Evolutionary conservation across 2,329 filamentous ascomycete species (phyloP).

Genomic region (Aspergillus hiratsukae): DNA sequence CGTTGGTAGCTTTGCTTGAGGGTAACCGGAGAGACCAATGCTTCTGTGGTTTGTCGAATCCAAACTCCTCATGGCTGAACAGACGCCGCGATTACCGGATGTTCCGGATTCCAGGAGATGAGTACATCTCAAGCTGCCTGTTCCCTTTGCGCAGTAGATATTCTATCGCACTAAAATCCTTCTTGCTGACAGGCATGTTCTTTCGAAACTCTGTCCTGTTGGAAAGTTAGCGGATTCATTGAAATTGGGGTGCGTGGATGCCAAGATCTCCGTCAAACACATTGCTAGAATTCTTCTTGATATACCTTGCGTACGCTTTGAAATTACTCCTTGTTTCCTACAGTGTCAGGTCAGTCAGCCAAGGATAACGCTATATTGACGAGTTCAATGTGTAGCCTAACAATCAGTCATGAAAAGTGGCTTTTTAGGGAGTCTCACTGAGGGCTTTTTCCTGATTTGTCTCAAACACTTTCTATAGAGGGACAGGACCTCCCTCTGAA

Average conservation of each 20-base stretch:
- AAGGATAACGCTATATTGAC: background rate
- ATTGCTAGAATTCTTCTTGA: background rate
- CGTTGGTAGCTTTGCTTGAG: background rate
- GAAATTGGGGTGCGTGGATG: slow-evolving; percentile 1
- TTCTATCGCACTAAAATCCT: slow-evolving; percentile 81
- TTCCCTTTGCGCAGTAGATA: slow-evolving; percentile 77
- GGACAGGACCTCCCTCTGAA: slow-evolving; percentile 83
- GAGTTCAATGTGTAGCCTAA: background rate
- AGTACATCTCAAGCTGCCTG: slow-evolving; percentile 76
- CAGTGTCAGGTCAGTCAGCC: background rate
- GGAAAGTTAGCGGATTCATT: slow-evolving; percentile 11
- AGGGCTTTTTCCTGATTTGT: slow-evolving; percentile 74
- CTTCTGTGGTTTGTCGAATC: background rate
- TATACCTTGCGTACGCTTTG: slow-evolving; percentile 39
- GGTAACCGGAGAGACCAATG: background rate
- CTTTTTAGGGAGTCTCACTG: slow-evolving; percentile 46
- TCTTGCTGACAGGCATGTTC: slow-evolving; percentile 65
- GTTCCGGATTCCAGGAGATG: slow-evolving; percentile 75
- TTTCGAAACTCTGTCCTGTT: slow-evolving; percentile 71
- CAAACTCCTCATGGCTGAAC: background rate
- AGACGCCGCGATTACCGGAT: slow-evolving; percentile 42
- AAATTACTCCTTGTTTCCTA: slow-evolving; percentile 42
- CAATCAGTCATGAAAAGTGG: background rate
- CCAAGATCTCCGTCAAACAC: background rate
- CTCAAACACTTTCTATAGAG: slow-evolving; percentile 85